phyloP scores from a whole-genome alignment of 1,284 basidiomycete species.

The Coriolopsis trogii region DNA sequence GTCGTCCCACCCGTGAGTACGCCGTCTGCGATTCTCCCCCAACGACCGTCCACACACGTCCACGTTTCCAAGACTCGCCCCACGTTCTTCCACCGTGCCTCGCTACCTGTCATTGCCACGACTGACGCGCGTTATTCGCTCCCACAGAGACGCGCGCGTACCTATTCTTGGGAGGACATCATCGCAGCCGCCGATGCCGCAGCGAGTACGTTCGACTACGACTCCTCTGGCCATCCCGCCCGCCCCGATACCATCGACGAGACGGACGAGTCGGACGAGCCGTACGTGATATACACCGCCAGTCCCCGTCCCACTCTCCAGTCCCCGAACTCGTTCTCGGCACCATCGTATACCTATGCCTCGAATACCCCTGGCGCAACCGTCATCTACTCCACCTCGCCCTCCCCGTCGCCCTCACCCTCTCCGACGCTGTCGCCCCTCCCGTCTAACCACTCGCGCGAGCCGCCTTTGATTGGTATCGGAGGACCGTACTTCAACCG shows the following conservation, averaged over 20 bases:
- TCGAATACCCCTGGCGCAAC: conserved; percentile 15
- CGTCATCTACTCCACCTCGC: conserved; percentile 20
- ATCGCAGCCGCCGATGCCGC: conserved; percentile 19
- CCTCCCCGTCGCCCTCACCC: conserved; percentile 16
- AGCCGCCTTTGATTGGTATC: conserved; percentile 3
- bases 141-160: conserved; percentile 20
- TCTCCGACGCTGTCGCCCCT: conserved; percentile 15
- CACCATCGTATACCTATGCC: conserved; percentile 8
- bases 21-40: conserved; percentile 4
- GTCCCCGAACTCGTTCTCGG: conserved; percentile 5
- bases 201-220: conserved; percentile 14
- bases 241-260: conserved; percentile 27
- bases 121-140: conserved; percentile 1
- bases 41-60: background rate
- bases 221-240: conserved; percentile 11
- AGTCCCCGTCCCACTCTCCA: conserved; percentile 20
- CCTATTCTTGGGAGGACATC: conserved; percentile 29
- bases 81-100: background rate
- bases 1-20: conserved; percentile 18
- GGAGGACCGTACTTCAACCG: conserved; percentile 8
- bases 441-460: conserved; percentile 13
- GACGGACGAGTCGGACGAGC: conserved; percentile 24
- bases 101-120: background rate
- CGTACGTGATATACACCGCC: conserved; percentile 32
- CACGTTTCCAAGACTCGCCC: background rate